Base-by-base conservation (phyloP, 164 flowering plant species). In the Umbilicus rupestris region DNA sequence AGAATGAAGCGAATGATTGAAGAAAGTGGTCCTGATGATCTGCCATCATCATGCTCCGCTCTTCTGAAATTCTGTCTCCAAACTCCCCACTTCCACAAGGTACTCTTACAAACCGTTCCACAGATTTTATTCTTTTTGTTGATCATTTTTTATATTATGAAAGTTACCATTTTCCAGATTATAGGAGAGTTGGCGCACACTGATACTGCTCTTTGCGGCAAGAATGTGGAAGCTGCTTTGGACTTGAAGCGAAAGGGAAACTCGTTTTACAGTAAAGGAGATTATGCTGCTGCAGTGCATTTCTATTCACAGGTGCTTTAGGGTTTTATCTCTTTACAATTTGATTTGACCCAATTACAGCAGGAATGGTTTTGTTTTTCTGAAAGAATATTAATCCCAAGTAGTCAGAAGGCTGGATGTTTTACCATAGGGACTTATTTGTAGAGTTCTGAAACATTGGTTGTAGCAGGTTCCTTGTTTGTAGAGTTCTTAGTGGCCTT, bases 241-340 rank as follows among this genome's bases (percentile, higher is more conserved):
- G 87, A 82, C 46, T 75, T 66, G 39, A 92, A 89, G 83, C 78
- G 62, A 5, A 80, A 82, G 68, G 98, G 90, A 19, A 92, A 92
- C 58, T 72, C 74, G 2, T 82, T 74, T 73, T 90, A 83, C 68
- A 71, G 77, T n/a, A 72, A 39, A 5, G 87, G 85, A 63, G 83
- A 88, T 66, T 84, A 79, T 72, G 24, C 76, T 6, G 50, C 68
- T 22, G 98, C 96, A 19, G 69, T 84, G 73, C 67, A 29, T 66
- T 85, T 72, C 73, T 92, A 92, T 72, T 75, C 93, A 7, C 74
- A 87, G 90, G 97, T 84, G 22, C 33, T 49, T 49, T 31, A 28
- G 4, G 15, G 30, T 37, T 7, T 64, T 64, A 17, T 28, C 16
- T 2, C 39, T 63, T 20, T 17, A 7, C 6, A 14, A 12, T 59